Evolutionary conservation across 1,284 basidiomycete genomes (phyloP), one percentile per base, ranked within the genome.

Genomic region (Schizopora paradoxa): DNA sequence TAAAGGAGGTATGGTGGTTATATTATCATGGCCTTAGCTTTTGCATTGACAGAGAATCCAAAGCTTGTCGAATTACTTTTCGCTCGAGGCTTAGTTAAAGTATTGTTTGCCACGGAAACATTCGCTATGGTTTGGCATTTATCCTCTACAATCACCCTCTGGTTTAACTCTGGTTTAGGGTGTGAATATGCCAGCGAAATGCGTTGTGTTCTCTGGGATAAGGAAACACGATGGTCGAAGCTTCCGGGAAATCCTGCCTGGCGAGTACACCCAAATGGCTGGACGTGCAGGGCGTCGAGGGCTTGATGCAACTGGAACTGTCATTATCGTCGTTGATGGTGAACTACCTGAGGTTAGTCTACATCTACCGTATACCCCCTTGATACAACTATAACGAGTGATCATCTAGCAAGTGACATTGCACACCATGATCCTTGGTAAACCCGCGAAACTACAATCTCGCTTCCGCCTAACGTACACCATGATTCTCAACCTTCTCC

Each of bases 401-500:
- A 26, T 26, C n/a, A 14, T 22, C 6, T 56, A 93, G 92, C 79
- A 83, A 71, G 67, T 69, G 6, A 79, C 77, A 1, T 67, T 99
- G 38, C 77, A 79, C 41, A 85, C 79, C 31, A 98, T 98, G 94
- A 91, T 99, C 61, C 80, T 97, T 13, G 96, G 96, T 11, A 81
- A 73, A 42, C 91, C 96, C 1, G 87, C 85, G 41, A 93, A 94
- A 61, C 76, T 99, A n/a, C 79, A 85, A 39, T 98, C 94, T 1
- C 96, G 99, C 61, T 99, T 99, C 74, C 77, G 96, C 41, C 72
- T 99, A 53, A 99, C 96, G 1, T 99, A 99, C 69, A 98, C 97
- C 63, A 99, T 99, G 96, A 98, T 99, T 51, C 71, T 99, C 49
- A 99, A 99, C 61, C 67, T 99, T 33, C 75, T 99, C 13, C 84